Evolutionary conservation across 805 yeast species (phyloP), one percentile per base, ranked within the genome.

Genomic region (Blastobotrys attinorum): DNA sequence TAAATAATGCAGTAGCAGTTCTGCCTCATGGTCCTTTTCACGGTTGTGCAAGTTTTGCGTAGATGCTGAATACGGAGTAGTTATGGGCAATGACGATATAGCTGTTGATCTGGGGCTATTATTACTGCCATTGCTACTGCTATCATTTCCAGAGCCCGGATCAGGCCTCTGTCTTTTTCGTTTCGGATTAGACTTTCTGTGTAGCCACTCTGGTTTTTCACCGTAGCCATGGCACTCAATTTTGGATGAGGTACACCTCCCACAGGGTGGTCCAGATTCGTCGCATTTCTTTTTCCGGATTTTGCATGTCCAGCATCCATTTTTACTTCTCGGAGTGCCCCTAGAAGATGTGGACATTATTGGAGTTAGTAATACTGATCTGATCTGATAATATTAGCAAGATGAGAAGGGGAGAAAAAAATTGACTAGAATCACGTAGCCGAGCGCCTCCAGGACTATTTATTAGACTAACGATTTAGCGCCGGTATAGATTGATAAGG

Each of bases 301-400:
- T 46, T 88, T 63, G 57, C 90, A 83, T 4, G 85, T 83, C 90
- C 90, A 83, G 56, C 92, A 83, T 0, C 89, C 89, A 23, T 66
- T 66, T 47, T 72, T 72, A 1, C 80, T 75, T 39, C 81, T 60
- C 3, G 33, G 40, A 17, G n/a, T n/a, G n/a, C n/a, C n/a, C n/a
- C n/a, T n/a, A n/a, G n/a, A n/a, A n/a, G n/a, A n/a, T n/a, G n/a
- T n/a, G n/a, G n/a, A n/a, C n/a, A n/a, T n/a, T n/a, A n/a, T n/a
- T n/a, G n/a, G n/a, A n/a, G n/a, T n/a, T n/a, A n/a, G n/a, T n/a
- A n/a, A n/a, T n/a, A n/a, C n/a, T n/a, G n/a, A n/a, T n/a, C n/a
- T n/a, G n/a, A n/a, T n/a, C n/a, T n/a, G n/a, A n/a, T n/a, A n/a
- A n/a, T n/a, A n/a, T n/a, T n/a, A n/a, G n/a, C n/a, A n/a, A n/a